Percentiles rank a stretch among this genome's conserved stretches.
Conservation (phyloP, 1,284 basidiomycete species). For the Moesziomyces parantarcticus region DNA sequence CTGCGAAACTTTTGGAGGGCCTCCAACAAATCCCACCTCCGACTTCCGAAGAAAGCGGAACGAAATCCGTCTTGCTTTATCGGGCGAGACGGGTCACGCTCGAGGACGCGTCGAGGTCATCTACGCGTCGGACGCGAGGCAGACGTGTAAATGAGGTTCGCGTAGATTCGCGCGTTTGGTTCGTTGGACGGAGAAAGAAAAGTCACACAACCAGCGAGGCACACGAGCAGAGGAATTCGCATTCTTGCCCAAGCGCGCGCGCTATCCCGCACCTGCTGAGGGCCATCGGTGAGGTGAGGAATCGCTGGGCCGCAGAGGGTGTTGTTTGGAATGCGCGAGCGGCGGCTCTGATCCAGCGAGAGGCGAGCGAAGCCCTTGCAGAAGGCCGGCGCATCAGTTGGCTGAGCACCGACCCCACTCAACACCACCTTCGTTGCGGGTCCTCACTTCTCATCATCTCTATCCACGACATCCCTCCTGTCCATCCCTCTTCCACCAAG, state of each 20-base stretch:
- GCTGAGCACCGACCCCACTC: too few species aligned
- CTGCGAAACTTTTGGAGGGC: background rate
- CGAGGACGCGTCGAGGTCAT: conserved; percentile 17
- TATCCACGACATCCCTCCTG: too few species aligned
- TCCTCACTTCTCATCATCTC: too few species aligned
- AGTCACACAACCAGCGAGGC: too few species aligned
- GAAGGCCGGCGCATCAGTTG: too few species aligned
- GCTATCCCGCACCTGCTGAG: too few species aligned
- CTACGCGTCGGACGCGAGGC: conserved; percentile 28
- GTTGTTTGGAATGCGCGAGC: background rate
- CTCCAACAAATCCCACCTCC: background rate
- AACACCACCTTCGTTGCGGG: too few species aligned
- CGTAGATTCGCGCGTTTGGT: conserved; percentile 2
- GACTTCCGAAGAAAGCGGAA: background rate
- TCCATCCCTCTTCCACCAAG: too few species aligned
- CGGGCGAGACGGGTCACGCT: background rate
- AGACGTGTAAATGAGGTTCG: conserved; percentile 47
- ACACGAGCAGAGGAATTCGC: background rate
- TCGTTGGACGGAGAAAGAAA: background rate
- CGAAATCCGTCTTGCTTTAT: background rate
- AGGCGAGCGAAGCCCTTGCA: too few species aligned
- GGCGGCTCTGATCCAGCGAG: too few species aligned
- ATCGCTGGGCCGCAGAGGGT: background rate
- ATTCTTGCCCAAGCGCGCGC: too few species aligned
- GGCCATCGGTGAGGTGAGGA: background rate